phyloP scores from a whole-genome alignment of 768 basidiomycete species.

The Terana coerulea region DNA sequence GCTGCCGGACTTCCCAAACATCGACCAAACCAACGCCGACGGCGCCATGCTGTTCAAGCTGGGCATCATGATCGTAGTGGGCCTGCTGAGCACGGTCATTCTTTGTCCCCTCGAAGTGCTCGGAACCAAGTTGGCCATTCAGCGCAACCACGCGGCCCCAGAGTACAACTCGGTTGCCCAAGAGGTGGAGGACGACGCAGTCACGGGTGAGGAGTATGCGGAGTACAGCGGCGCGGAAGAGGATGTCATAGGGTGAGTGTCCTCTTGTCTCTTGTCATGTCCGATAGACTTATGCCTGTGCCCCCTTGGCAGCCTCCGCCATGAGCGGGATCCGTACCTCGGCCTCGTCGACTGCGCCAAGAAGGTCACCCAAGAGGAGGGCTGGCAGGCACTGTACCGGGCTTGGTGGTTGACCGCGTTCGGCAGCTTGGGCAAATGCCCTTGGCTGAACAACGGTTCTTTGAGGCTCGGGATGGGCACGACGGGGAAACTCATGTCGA shows the following conservation, averaged over 20 bases:
- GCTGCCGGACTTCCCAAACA: constrained; percentile 47
- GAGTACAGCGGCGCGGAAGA: constrained; percentile 72
- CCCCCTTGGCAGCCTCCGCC: constrained; percentile 56
- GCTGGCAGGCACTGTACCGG: constrained; percentile 66
- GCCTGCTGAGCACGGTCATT: constrained; percentile 50
- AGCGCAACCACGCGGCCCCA: constrained; percentile 75
- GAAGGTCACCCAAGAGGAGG: constrained; percentile 77
- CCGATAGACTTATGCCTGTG: neutral
- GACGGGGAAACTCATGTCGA: too few species aligned
- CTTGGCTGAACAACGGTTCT: constrained; percentile 27
- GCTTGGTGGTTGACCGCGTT: constrained; percentile 84
- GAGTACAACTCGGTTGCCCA: constrained; percentile 74
- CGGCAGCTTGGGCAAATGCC: constrained; percentile 53
- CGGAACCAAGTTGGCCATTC: constrained; percentile 72
- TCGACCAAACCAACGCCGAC: constrained; percentile 26
- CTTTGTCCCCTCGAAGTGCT: constrained; percentile 82
- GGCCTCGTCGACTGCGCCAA: constrained; percentile 74
- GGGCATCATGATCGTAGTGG: constrained; percentile 52
- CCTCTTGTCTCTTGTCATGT: constrained; percentile 1
- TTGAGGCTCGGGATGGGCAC: too few species aligned
- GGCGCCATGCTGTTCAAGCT: constrained; percentile 50
- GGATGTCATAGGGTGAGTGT: constrained; percentile 77
- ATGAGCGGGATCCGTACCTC: constrained; percentile 74
- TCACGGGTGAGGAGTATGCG: constrained; percentile 58
- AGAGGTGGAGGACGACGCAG: constrained; percentile 64